Conservation (phyloP, 2,329 filamentous ascomycete genomes). For the Periconia sp. region DNA sequence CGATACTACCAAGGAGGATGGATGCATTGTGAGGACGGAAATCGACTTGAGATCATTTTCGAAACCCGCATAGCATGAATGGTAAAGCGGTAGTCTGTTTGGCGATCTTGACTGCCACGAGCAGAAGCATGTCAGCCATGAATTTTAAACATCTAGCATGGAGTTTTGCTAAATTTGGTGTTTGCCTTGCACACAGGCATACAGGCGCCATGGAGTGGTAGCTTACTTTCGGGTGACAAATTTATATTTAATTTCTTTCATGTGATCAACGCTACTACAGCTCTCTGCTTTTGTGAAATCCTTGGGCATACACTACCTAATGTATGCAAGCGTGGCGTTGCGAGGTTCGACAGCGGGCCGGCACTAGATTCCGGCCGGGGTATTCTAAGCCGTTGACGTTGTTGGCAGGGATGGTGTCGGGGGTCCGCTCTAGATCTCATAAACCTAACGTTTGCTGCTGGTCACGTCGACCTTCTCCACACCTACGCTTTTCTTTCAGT, state of each 20-base stretch:
- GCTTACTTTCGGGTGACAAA: conserved; percentile 12
- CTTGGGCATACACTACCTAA: too few species aligned
- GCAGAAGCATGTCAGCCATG: not conserved
- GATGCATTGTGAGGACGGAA: too few species aligned
- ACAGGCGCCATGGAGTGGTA: conserved; percentile 17
- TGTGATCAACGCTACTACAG: not conserved
- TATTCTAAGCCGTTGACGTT: not conserved
- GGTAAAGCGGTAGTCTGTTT: not conserved
- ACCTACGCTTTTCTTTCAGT: not conserved
- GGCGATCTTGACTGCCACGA: not conserved
- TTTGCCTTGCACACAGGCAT: not conserved
- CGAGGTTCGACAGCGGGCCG: too few species aligned
- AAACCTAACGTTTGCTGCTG: not conserved
- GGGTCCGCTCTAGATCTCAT: not conserved
- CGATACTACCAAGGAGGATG: conserved; percentile 23
- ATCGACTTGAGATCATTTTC: too few species aligned
- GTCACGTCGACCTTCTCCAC: not conserved
- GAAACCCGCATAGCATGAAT: too few species aligned
- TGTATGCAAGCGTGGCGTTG: too few species aligned
- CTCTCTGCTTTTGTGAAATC: not conserved
- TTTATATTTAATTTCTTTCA: conserved; percentile 6
- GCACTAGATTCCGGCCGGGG: too few species aligned
- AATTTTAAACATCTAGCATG: conserved; percentile 1
- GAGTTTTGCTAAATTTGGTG: not conserved
- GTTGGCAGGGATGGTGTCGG: too few species aligned